Percentiles rank a stretch among this genome's conserved stretches.
phyloP scores from a whole-genome alignment of 192 early-diverging fungal genomes.

The Backusella luteola region DNA sequence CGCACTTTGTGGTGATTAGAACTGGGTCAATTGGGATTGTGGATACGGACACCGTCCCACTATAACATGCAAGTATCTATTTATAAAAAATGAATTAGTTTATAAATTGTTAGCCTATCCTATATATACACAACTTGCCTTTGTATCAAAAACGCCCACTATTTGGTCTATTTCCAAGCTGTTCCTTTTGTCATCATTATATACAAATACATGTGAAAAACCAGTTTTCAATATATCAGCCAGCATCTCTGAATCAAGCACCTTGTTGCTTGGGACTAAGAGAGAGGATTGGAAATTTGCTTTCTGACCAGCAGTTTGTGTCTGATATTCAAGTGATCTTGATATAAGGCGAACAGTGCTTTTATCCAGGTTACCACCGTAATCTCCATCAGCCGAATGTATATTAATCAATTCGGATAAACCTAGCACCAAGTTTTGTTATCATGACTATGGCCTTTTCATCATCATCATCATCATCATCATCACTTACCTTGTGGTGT shows the following conservation, averaged over 20 bases:
- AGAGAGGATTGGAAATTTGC: not conserved
- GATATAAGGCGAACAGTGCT: not conserved
- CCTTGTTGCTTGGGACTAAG: not conserved
- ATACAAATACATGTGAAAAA: not conserved
- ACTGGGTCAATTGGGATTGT: not conserved
- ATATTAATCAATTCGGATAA: not conserved
- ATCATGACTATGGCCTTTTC: not conserved
- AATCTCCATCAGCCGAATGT: not conserved
- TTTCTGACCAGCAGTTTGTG: not conserved
- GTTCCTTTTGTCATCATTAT: not conserved
- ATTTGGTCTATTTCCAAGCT: not conserved
- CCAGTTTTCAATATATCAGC: not conserved
- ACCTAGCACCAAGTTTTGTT: not conserved
- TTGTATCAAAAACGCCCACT: not conserved
- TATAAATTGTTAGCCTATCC: not conserved
- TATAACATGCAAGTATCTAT: not conserved
- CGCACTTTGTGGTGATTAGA: not conserved
- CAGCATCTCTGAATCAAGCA: not conserved
- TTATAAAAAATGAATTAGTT: not conserved
- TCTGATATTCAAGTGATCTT: not conserved
- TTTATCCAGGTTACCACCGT: not conserved
- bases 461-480: not conserved
- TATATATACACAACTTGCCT: not conserved
- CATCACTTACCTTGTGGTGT: constrained; percentile 52
- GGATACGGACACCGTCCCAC: not conserved